These are phyloP conservation scores for Paecilomyces variotii DNA, from an alignment of 2,329 filamentous ascomycete species.

Conservation along the genomic window DNA sequence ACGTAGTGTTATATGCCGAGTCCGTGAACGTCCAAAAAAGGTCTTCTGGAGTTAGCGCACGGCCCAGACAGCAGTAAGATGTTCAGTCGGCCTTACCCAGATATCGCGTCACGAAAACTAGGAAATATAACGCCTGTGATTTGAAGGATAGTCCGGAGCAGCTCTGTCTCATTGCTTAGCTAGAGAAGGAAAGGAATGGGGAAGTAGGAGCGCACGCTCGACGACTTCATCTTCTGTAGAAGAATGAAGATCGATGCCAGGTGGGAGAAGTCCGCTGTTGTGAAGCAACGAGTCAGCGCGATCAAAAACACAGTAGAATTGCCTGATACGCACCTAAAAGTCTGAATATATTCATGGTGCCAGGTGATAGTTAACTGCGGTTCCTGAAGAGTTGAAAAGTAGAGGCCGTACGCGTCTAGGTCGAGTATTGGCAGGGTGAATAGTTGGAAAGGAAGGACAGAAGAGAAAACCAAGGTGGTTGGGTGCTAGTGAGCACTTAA, in stretches of 20 bases:
- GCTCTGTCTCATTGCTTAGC: slow-evolving; percentile 53
- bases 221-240: slow-evolving; percentile 90
- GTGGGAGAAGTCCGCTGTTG: slow-evolving; percentile 85
- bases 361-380: slow-evolving; percentile 5
- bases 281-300: slow-evolving; percentile 11
- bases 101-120: slow-evolving; percentile 92
- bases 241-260: slow-evolving; percentile 88
- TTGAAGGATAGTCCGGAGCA: slow-evolving; percentile 98
- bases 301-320: background rate
- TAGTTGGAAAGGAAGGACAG: background rate
- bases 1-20: slow-evolving; percentile 84
- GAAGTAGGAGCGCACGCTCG: slow-evolving; percentile 57
- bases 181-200: background rate
- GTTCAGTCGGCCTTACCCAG: slow-evolving; percentile 49
- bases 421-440: background rate
- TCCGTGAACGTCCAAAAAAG: slow-evolving; percentile 75
- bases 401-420: background rate
- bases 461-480: slow-evolving; percentile 1
- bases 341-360: slow-evolving; percentile 62
- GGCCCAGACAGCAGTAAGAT: background rate
- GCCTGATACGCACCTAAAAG: slow-evolving; percentile 48
- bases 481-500: background rate
- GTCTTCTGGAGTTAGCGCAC: slow-evolving; percentile 47
- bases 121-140: slow-evolving; percentile 87
- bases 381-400: background rate